Conservation (phyloP, 441 rosid genomes). For the Eruca vesicaria region DNA sequence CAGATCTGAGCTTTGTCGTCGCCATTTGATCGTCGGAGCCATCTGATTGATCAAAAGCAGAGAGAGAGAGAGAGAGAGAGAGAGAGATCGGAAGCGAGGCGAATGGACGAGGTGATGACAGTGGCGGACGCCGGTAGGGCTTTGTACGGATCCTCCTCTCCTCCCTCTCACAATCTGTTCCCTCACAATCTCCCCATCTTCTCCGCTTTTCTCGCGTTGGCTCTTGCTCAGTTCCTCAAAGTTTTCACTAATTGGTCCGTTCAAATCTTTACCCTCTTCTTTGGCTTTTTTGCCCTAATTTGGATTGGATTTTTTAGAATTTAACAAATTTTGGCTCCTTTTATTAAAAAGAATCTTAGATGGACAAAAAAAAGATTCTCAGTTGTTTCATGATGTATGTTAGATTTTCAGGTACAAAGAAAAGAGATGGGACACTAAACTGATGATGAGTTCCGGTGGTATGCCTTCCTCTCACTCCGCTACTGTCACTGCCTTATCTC, state of each 20-base stretch:
- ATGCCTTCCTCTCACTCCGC: conserved; percentile 99
- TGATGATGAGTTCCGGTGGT: conserved; percentile 90
- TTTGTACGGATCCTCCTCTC: conserved; percentile 35
- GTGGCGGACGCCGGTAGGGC: conserved; percentile 51
- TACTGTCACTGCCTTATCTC: conserved; percentile 83
- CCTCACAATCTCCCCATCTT: conserved; percentile 79
- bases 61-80: too few relatives aligned
- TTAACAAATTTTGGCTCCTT: too few relatives aligned
- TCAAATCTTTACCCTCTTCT: conserved; percentile 7
- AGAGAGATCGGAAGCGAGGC: neutral
- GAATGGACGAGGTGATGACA: conserved; percentile 74
- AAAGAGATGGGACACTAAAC: conserved; percentile 92
- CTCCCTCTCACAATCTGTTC: conserved; percentile 39
- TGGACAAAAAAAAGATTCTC: too few relatives aligned
- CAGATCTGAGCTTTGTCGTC: conserved; percentile 1
- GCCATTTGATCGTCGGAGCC: neutral
- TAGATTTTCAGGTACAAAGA: conserved; percentile 94
- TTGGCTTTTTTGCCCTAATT: too few relatives aligned
- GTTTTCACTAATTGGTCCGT: conserved; percentile 91
- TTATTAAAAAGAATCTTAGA: too few relatives aligned
- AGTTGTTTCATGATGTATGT: too few relatives aligned
- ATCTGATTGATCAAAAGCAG: neutral
- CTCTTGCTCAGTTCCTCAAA: conserved; percentile 95
- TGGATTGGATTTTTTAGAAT: too few relatives aligned
- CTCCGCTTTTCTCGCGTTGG: conserved; percentile 89